These are phyloP conservation scores for Mycena crocata DNA, from an alignment of 768 basidiomycete species.

Conservation along the genomic window DNA sequence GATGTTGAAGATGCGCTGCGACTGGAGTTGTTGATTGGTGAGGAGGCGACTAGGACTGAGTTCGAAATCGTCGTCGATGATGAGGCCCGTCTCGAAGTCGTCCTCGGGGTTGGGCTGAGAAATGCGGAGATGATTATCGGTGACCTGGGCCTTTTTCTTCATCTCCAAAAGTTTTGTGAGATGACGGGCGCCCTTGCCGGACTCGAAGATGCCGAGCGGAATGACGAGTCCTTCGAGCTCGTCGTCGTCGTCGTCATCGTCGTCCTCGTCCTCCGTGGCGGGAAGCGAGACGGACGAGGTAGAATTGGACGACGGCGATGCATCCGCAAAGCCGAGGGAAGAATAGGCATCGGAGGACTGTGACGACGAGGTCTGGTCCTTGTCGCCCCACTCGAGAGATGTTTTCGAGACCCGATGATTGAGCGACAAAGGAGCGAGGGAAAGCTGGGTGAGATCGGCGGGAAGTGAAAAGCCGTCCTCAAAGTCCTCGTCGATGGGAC, in stretches of 20 bases:
- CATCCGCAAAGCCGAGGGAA: conserved; percentile 78
- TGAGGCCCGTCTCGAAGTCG: conserved; percentile 87
- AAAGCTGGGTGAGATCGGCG: conserved; percentile 82
- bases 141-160: conserved; percentile 65
- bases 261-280: conserved; percentile 75
- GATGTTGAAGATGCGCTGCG: conserved; percentile 51
- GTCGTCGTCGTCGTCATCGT: conserved; percentile 77
- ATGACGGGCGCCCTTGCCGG: conserved; percentile 67
- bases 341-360: conserved; percentile 92
- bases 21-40: conserved; percentile 57
- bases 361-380: conserved; percentile 83
- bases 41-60: conserved; percentile 83
- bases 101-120: conserved; percentile 79
- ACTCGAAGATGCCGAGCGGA: conserved; percentile 80
- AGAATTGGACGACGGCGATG: conserved; percentile 78
- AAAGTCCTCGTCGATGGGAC: conserved; percentile 78
- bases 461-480: conserved; percentile 88
- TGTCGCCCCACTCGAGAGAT: conserved; percentile 88
- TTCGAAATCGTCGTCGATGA: conserved; percentile 86
- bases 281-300: conserved; percentile 74
- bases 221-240: conserved; percentile 86
- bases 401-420: conserved; percentile 84
- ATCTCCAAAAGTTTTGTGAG: conserved; percentile 63
- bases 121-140: conserved; percentile 55
- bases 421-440: conserved; percentile 81